Evolutionary conservation across 1,284 basidiomycete species (phyloP).

Genomic region (Ganoderma meredithae): DNA sequence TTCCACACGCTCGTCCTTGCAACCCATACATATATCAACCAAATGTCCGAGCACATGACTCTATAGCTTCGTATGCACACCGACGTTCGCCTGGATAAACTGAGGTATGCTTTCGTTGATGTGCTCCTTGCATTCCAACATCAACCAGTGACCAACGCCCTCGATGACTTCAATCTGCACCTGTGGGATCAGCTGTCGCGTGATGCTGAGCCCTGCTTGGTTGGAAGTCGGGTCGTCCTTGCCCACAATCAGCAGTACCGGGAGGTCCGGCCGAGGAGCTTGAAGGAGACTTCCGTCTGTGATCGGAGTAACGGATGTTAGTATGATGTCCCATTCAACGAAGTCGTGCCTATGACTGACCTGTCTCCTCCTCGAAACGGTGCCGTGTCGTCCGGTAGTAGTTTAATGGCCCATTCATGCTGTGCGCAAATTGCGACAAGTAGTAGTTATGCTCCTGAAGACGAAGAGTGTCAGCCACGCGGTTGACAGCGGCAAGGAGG

Average conservation of each 20-base stretch:
- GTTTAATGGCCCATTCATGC: slow-evolving; percentile 73
- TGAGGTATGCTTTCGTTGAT: slow-evolving; percentile 53
- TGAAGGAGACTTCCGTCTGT: slow-evolving; percentile 50
- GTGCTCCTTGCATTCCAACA: slow-evolving; percentile 63
- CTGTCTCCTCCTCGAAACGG: slow-evolving; percentile 69
- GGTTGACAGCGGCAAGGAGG: slow-evolving; percentile 2
- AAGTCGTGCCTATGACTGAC: slow-evolving; percentile 41
- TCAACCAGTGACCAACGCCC: slow-evolving; percentile 70
- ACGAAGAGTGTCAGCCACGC: not conserved
- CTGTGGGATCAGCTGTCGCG: slow-evolving; percentile 54
- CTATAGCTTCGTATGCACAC: slow-evolving; percentile 34
- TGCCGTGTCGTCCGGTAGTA: slow-evolving; percentile 69
- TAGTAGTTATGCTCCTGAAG: slow-evolving; percentile 62
- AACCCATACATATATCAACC: not conserved
- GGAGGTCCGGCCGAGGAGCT: slow-evolving; percentile 53
- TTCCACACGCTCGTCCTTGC: not conserved
- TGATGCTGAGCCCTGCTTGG: slow-evolving; percentile 39
- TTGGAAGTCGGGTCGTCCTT: slow-evolving; percentile 53
- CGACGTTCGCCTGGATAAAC: slow-evolving; percentile 48
- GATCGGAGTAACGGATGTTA: slow-evolving; percentile 23
- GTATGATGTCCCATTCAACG: slow-evolving; percentile 6
- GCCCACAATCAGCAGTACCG: slow-evolving; percentile 70
- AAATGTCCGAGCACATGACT: not conserved
- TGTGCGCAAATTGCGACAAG: slow-evolving; percentile 49
- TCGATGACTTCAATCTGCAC: slow-evolving; percentile 59